Conservation (phyloP, 768 basidiomycete genomes). For the Amanita phalloides region DNA sequence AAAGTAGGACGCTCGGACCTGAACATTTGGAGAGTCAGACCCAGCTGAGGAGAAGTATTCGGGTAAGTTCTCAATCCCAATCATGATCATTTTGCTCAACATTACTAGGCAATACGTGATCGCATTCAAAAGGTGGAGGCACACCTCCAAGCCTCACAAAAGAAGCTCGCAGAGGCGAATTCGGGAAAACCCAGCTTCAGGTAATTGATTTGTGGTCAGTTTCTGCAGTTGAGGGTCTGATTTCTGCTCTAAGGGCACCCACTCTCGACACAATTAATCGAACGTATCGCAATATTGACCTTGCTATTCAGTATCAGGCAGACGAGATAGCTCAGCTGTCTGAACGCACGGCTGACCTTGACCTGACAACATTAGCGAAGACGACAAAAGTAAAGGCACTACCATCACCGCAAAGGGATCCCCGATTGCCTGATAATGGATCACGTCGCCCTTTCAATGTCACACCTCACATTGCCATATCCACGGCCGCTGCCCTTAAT, state of each 20-base stretch:
- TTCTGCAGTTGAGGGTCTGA: neutral
- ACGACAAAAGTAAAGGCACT: constrained; percentile 10
- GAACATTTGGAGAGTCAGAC: constrained; percentile 81
- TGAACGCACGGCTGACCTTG: constrained; percentile 41
- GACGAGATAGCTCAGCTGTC: constrained; percentile 41
- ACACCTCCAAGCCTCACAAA: constrained; percentile 58
- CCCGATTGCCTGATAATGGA: constrained; percentile 29
- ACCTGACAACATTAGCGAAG: constrained; percentile 18
- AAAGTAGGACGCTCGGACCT: constrained; percentile 70
- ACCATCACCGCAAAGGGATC: constrained; percentile 21
- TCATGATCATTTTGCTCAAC: neutral
- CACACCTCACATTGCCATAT: constrained; percentile 57
- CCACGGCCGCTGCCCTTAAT: constrained; percentile 74
- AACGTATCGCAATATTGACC: constrained; percentile 78
- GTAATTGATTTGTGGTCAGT: constrained; percentile 26
- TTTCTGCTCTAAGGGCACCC: constrained; percentile 47
- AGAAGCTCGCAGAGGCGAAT: constrained; percentile 50
- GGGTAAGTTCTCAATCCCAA: constrained; percentile 34
- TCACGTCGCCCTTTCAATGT: constrained; percentile 29
- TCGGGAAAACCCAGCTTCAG: constrained; percentile 52
- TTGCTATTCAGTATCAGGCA: constrained; percentile 53
- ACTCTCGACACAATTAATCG: constrained; percentile 79
- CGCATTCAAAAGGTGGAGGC: constrained; percentile 75
- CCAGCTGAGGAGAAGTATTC: constrained; percentile 58
- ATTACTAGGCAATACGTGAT: constrained; percentile 48